Base-by-base conservation (phyloP, 2,329 filamentous ascomycete species). In the Nothophaeocryptopus gaeumannii region DNA sequence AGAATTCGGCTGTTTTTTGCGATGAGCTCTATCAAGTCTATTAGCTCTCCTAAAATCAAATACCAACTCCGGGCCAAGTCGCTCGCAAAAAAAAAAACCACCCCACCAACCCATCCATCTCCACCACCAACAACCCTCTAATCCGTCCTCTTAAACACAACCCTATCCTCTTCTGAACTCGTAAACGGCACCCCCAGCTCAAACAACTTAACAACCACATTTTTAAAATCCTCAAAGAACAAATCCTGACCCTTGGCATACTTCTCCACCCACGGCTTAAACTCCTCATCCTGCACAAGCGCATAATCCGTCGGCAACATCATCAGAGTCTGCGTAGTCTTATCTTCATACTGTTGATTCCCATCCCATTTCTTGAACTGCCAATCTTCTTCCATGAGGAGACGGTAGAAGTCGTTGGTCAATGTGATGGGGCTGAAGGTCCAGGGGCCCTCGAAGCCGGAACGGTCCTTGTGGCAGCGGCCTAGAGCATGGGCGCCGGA, bases 221-320 rank as follows among this genome's bases (percentile, higher is more conserved):
- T 80, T 10, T 84, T 78, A 71, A 97, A 99, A 70, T 97, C 92
- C 72, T 86, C 85, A 82, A 97, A 97, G 82, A 96, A 99, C 44
- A 77, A 77, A 49, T 90, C 87, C 71, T 88, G 89, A 74, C 96
- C 89, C 78, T 89, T 89, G 65, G 92, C 91, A 69, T 96, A 97
- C 70, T 85, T 83, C 72, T 95, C 84, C 29, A 92, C 88, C 65
- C 81, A 84, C 66, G 81, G 76, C 74, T 81, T 83, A 79, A 97
- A 95, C 60, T 78, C 78, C 81, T 92, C 92, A 75, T 97, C 92
- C 75, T 91, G 82, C 66, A 95, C 75, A 49, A 97, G 78, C 49
- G 86, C 86, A 74, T 95, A 84, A 67, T 99, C 92, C 58, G 89
- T 87, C 45, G 93, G 93, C 71, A 99, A 78, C 92, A 99, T 97